Base-by-base conservation (phyloP, 768 basidiomycete species). In the Xanthoconium stramineum region DNA sequence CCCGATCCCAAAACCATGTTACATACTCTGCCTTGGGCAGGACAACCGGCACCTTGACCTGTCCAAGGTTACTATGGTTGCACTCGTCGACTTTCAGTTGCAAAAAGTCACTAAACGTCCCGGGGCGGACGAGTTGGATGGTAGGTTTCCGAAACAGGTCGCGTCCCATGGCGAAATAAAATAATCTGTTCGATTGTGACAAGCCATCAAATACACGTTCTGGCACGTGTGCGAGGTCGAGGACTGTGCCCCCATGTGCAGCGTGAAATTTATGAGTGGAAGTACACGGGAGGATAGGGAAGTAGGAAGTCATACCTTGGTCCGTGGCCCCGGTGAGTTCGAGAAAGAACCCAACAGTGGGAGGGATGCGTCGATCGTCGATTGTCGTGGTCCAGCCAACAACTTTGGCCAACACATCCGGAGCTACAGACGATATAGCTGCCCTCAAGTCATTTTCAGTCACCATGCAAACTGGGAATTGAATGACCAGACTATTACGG, bases 401-500 rank as follows among this genome's bases (percentile, higher is more conserved):
- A 24, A 43, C 11, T 33, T 33, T 33, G 33, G 33, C 33, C 6
- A 11, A 6, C 33, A 6, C 11, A 11, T 33, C 11, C 33, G 33
- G 33, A 33, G 11, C 33, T 6, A 33, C 33, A 33, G 11, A 43
- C 42, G n/a, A n/a, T n/a, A 43, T 14, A 10, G 42, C 20, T 2
- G 9, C 42, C 24, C 10, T 6, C 19, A 12, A 43, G 11, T 11
- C 20, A 5, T 43, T 11, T 11, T 43, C 38, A 11, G 38, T 39
- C 5, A 39, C 38, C 38, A 39, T 47, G 39, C 54, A 37, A 33
- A 52, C 24, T 24, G 60, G 50, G 20, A 54, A 58, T 19, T 62
- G 61, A n/a, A 60, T 47, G 14, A 15, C 11, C 9, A 47, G 39
- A 10, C 60, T 60, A 40, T 47, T 42, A n/a, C n/a, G n/a, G 11